phyloP scores from a whole-genome alignment of 2,329 filamentous ascomycete genomes.

The Stachybotrys chlorohalonatus region DNA sequence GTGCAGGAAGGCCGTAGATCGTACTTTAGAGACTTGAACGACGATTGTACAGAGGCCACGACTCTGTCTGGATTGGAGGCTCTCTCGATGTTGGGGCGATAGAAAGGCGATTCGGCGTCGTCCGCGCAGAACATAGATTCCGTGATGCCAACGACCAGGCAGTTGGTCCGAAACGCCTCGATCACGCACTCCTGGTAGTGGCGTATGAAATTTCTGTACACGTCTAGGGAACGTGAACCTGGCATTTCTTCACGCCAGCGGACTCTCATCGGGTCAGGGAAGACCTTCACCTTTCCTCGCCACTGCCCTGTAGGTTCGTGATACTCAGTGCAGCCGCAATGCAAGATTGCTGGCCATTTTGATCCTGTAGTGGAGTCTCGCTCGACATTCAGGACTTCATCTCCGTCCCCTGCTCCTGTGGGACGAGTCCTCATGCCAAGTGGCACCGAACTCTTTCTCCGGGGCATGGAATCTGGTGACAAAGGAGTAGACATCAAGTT shows the following conservation, averaged over 20 bases:
- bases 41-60: conserved; percentile 10
- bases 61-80: conserved; percentile 6
- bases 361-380: background rate
- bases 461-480: background rate
- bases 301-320: background rate
- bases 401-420: background rate
- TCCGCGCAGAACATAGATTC: conserved; percentile 14
- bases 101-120: conserved; percentile 14
- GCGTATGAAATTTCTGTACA: conserved; percentile 14
- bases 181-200: conserved; percentile 16
- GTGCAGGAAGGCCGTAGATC: conserved; percentile 15
- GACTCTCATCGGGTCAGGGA: conserved; percentile 11
- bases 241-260: background rate
- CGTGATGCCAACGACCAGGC: conserved; percentile 14
- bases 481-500: background rate
- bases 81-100: conserved; percentile 6
- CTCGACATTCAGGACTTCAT: background rate
- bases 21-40: conserved; percentile 11
- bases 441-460: background rate
- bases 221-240: conserved; percentile 7
- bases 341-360: background rate
- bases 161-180: conserved; percentile 14
- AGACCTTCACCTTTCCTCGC: conserved; percentile 6
- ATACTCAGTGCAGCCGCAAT: background rate
- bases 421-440: background rate